Evolutionary conservation across 2,329 filamentous ascomycete genomes (phyloP).

Genomic region (Ustilaginoidea virens): DNA sequence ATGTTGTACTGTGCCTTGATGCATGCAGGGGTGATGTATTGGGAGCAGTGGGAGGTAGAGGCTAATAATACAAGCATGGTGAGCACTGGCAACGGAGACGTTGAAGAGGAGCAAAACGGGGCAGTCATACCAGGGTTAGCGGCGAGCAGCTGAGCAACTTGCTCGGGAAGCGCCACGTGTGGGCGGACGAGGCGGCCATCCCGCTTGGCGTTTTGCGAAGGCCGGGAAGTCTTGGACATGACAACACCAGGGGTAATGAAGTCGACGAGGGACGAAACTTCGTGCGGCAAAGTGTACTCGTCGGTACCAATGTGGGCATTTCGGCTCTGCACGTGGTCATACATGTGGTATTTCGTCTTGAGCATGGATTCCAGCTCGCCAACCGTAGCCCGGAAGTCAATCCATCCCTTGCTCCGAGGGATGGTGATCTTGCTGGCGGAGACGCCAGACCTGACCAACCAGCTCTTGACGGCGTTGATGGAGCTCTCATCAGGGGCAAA

Average conservation of each 20-base stretch:
- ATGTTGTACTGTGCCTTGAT: conserved; percentile 31
- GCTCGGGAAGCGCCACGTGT: neutral
- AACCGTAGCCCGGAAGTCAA: conserved; percentile 37
- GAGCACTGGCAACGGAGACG: too few relatives aligned
- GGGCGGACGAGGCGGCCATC: neutral
- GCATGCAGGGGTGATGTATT: conserved; percentile 41
- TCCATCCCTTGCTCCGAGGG: conserved; percentile 35
- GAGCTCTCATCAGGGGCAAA: conserved; percentile 28
- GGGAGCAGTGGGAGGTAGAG: conserved; percentile 23
- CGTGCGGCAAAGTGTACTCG: conserved; percentile 22
- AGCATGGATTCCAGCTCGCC: conserved; percentile 37
- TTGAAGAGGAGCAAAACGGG: too few relatives aligned
- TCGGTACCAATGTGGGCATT: conserved; percentile 25
- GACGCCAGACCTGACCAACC: conserved; percentile 39
- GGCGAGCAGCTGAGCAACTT: neutral
- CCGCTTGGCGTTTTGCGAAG: conserved; percentile 1
- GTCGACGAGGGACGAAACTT: conserved; percentile 22
- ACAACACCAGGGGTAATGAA: conserved; percentile 23
- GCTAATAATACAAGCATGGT: too few relatives aligned
- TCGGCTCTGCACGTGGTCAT: conserved; percentile 21
- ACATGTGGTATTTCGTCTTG: conserved; percentile 35
- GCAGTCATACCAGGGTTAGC: conserved; percentile 1
- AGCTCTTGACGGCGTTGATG: conserved; percentile 33
- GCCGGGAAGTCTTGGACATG: conserved; percentile 1
- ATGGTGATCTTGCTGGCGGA: conserved; percentile 28